Evolutionary conservation across 345 rosid species (phyloP), one percentile per base, ranked within the genome.

Genomic region (Brassica rapa): DNA sequence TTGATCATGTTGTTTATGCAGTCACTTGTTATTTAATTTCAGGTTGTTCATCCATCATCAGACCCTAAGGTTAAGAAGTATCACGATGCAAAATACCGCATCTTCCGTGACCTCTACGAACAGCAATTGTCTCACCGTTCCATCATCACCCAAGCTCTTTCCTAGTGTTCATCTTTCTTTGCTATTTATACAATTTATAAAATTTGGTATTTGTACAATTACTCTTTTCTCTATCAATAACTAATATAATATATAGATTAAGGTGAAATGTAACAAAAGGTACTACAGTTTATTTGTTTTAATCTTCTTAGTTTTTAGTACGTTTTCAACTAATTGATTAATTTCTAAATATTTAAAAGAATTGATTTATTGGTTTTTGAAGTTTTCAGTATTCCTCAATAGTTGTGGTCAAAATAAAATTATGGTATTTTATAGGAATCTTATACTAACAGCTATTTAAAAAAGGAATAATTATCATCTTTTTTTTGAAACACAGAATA

Each of bases 41-140:
- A 49, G 56, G 56, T 49, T 19, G 56, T 49, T 49, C 56, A 49
- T 49, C 19, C 56, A 49, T 49, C 56, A 49, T 53, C 59, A 53
- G 24, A 53, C 3, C 24, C 59, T 2, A 91, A 86, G 83, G 86
- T 93, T 79, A 94, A 88, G 89, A 90, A 91, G 85, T 94, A 89
- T 76, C 99, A 94, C 3, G 91, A 93, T 55, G 98, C 98, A 60
- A 94, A 94, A 82, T 91, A 93, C 84, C 79, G 41, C 5, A 87
- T 93, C 19, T 93, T 93, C 86, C 86, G 87, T 8, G 86, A 89
- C 30, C 96, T 95, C 32, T 88, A 93, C 25, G 83, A 88, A 79
- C 91, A 88, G 77, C 98, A 93, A 82, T 76, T 93, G 59, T 86
- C 86, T 67, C 98, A 88, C 55, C 94, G 93, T 53, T 83, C 89